Base-by-base conservation (phyloP, 306 rosid genomes). In the Trifolium fragiferum region DNA sequence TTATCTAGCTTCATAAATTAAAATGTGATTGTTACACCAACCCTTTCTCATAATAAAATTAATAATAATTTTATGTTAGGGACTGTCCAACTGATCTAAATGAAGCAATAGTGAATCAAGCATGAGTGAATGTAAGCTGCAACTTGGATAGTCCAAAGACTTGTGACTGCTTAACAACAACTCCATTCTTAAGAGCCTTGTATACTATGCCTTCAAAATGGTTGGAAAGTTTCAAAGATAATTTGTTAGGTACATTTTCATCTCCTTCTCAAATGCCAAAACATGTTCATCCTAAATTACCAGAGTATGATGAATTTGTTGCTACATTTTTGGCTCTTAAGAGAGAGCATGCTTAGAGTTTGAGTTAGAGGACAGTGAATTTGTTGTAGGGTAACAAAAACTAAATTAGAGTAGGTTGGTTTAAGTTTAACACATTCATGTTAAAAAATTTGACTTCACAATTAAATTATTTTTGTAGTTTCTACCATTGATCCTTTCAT, bases 211-310 rank as follows among this genome's bases (percentile, higher is more conserved):
- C 88, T 12, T 67, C 61, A n/a, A 78, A 23, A 71, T 32, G 15
- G 41, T 23, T 27, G 64, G 64, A 27, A 30, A 81, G 16, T 16
- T 62, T 16, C 38, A 27, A 74, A 27, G 87, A 77, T 2, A 77
- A 65, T 40, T 70, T 84, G 41, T 55, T 49, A 68, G 73, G 85
- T 47, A 86, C 86, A 9, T 78, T 72, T 40, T 86, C 90, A 2
- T 86, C 68, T 77, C 80, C 85, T 14, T 54, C 80, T 46, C 79
- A 35, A 44, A 40, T 76, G 66, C 93, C 92, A 2, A 85, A 78
- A 4, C 98, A 93, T 80, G 96, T 93, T 66, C 98, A 93, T 84
- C 98, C 97, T 0, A 90, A 90, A 81, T 76, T 93, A 82, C 98
- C 97, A 0, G 89, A 93, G 23, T 93, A 84, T 73, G 93, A 90